Conservation (phyloP, 2,329 filamentous ascomycete species). For the Colletotrichum sidae region DNA sequence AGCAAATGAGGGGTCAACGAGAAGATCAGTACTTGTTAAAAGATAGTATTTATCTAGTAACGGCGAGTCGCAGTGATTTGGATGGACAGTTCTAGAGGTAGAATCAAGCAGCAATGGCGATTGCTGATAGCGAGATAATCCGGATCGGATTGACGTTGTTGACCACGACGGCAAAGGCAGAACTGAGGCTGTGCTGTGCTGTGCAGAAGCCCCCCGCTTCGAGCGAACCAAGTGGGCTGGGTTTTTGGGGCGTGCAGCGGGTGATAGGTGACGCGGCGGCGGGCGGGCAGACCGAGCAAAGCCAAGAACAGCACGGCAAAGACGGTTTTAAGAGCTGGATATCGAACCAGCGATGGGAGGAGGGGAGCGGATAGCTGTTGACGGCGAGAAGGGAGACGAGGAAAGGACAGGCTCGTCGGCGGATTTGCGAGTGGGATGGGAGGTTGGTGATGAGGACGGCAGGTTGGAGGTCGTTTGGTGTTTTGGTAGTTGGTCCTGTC, state of each 20-base stretch:
- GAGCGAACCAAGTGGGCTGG: slow-evolving; percentile 38
- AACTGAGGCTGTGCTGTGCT: slow-evolving; percentile 40
- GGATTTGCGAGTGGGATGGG: slow-evolving; percentile 12
- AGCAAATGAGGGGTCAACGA: slow-evolving; percentile 32
- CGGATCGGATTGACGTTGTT: slow-evolving; percentile 28
- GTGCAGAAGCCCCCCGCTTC: slow-evolving; percentile 39
- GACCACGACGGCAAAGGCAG: slow-evolving; percentile 38
- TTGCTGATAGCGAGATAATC: slow-evolving; percentile 24
- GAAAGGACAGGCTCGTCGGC: slow-evolving; percentile 14
- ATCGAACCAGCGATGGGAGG: slow-evolving; percentile 28
- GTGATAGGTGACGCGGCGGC: slow-evolving; percentile 39
- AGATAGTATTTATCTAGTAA: slow-evolving; percentile 11
- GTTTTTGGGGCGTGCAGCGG: slow-evolving; percentile 34
- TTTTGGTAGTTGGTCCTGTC: slow-evolving; percentile 31
- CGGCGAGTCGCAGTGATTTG: slow-evolving; percentile 14
- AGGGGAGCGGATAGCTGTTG: neutral
- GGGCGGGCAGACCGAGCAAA: slow-evolving; percentile 34
- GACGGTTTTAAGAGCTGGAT: slow-evolving; percentile 4
- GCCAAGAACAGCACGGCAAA: slow-evolving; percentile 15
- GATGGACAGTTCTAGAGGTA: slow-evolving; percentile 16
- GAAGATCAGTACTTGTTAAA: neutral
- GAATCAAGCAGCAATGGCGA: slow-evolving; percentile 18
- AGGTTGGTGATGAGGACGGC: slow-evolving; percentile 30
- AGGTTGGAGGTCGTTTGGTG: slow-evolving; percentile 31
- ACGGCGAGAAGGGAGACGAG: slow-evolving; percentile 11